Evolutionary conservation across 371 early-diverging fungal species (phyloP).

Genomic region (Nematocida parisii): DNA sequence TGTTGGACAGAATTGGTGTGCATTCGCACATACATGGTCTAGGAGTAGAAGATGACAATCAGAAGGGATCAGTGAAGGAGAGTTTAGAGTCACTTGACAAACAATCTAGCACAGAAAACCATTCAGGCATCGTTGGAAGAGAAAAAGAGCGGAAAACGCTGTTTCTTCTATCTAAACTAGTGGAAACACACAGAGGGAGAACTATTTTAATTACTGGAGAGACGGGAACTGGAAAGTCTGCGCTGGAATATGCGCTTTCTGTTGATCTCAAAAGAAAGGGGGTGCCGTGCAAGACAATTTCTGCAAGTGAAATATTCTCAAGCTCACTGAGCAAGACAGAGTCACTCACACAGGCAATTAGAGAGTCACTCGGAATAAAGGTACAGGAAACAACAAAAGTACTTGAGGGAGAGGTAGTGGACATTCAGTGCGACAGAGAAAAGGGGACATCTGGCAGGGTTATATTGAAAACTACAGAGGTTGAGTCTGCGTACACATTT

Average conservation of each 20-base stretch:
- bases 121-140: constrained; percentile 87
- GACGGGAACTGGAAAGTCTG: constrained; percentile 82
- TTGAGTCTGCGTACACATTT: constrained; percentile 97
- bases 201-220: constrained; percentile 89
- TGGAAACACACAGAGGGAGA: constrained; percentile 76
- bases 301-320: constrained; percentile 91
- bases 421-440: constrained; percentile 87
- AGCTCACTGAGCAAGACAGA: constrained; percentile 95
- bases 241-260: constrained; percentile 78
- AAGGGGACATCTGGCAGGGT: constrained; percentile 86
- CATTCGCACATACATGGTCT: constrained; percentile 91
- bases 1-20: constrained; percentile 72
- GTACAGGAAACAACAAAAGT: constrained; percentile 94
- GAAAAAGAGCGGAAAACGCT: constrained; percentile 86
- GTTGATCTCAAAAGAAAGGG: constrained; percentile 79
- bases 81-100: neutral
- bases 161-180: constrained; percentile 74
- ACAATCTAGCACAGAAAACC: neutral
- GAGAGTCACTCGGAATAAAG: constrained; percentile 87
- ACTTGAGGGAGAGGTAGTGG: constrained; percentile 97
- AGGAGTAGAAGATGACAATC: constrained; percentile 75
- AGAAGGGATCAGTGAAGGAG: constrained; percentile 73
- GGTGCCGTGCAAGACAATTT: constrained; percentile 88
- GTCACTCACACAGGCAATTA: constrained; percentile 90
- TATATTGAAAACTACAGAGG: constrained; percentile 94